phyloP scores from a whole-genome alignment of 345 rosid species.

The Dipteronia sinensis region DNA sequence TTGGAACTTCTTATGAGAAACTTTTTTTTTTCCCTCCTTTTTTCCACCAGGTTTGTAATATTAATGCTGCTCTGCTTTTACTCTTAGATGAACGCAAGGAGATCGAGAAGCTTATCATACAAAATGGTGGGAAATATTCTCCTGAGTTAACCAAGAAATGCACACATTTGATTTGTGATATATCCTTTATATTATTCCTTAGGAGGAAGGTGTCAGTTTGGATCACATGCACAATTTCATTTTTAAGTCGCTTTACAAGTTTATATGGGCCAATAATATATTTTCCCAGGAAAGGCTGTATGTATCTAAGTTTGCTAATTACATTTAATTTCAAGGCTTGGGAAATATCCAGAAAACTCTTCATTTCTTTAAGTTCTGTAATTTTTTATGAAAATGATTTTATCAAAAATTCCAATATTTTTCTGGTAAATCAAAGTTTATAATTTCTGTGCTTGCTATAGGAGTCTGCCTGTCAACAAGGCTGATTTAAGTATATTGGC shows the following conservation, averaged over 20 bases:
- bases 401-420: background rate
- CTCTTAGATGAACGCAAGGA: conserved; percentile 75
- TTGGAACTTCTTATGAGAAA: conserved; percentile 18
- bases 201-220: conserved; percentile 18
- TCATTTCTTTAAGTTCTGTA: background rate
- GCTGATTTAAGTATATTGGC: background rate
- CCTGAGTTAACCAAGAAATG: conserved; percentile 78
- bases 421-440: background rate
- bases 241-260: background rate
- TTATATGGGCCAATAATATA: background rate
- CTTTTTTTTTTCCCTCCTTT: too few relatives aligned
- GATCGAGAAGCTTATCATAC: conserved; percentile 57
- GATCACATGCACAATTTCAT: conserved; percentile 22
- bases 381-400: background rate
- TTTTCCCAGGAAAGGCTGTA: background rate
- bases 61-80: conserved; percentile 33
- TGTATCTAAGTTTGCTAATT: conserved; percentile 2
- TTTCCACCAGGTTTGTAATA: background rate
- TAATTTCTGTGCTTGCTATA: background rate
- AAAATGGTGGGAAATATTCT: conserved; percentile 88
- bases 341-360: background rate
- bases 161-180: conserved; percentile 91
- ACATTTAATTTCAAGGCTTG: background rate
- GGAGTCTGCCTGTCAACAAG: background rate
- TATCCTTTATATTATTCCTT: conserved; percentile 60